Percentiles rank a stretch among this genome's conserved stretches.
These are phyloP conservation scores for Rubia peregrina DNA, from an alignment of 305 asterid species.

Conservation along the genomic window DNA sequence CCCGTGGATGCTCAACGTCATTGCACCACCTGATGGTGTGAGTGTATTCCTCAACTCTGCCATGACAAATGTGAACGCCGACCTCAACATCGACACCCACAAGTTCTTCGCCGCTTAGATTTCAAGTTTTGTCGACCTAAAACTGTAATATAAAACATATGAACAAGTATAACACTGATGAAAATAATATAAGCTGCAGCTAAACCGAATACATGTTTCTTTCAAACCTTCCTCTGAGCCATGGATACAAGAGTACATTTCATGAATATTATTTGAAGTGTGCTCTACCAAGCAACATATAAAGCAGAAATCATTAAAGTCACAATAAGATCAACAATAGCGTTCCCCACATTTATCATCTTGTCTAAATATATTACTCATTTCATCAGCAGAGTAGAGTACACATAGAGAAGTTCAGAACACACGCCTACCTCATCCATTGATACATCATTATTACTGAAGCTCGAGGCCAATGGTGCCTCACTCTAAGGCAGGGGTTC, in stretches of 20 bases:
- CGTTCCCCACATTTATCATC: too few species aligned
- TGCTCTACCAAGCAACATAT: background rate
- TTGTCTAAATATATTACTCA: too few species aligned
- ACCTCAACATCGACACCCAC: conserved; percentile 33
- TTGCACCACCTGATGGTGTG: conserved; percentile 91
- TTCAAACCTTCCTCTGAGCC: too few species aligned
- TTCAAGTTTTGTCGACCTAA: conserved; percentile 70
- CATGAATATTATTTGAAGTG: background rate
- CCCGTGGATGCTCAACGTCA: conserved; percentile 86
- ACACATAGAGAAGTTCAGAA: conserved; percentile 21
- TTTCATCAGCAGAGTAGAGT: too few species aligned
- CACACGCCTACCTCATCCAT: conserved; percentile 64
- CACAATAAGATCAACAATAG: background rate
- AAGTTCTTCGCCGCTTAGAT: conserved; percentile 69
- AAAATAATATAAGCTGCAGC: too few species aligned
- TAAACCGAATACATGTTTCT: too few species aligned
- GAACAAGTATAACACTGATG: too few species aligned
- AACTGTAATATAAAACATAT: conserved; percentile 30
- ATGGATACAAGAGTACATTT: too few species aligned
- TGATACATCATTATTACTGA: conserved; percentile 41
- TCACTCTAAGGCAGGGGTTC: conserved; percentile 75
- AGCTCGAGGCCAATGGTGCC: conserved; percentile 40
- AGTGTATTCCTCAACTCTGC: conserved; percentile 37
- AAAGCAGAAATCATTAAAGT: background rate
- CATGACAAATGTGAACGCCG: conserved; percentile 36